Evolutionary conservation across 371 early-diverging fungal species (phyloP).

Genomic region (Lichtheimia ornata): DNA sequence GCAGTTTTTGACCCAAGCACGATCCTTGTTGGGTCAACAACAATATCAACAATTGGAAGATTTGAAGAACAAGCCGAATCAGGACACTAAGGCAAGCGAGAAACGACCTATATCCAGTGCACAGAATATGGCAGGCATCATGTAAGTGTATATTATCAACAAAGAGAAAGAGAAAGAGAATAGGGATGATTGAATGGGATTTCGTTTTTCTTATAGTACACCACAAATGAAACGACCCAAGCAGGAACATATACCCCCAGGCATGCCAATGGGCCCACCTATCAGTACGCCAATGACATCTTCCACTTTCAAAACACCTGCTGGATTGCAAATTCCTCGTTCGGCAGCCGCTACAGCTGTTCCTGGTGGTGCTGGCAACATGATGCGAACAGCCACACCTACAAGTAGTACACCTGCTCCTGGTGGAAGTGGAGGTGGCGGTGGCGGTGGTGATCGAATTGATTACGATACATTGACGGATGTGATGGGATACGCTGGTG

Average conservation of each 20-base stretch:
- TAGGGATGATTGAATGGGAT: background rate
- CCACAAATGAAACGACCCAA: conserved; percentile 35
- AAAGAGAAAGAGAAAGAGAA: background rate
- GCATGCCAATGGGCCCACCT: conserved; percentile 31
- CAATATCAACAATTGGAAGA: conserved; percentile 48
- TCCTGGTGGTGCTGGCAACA: conserved; percentile 2
- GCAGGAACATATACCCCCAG: conserved; percentile 23
- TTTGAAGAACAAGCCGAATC: conserved; percentile 35
- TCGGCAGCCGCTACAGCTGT: conserved; percentile 14
- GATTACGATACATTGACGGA: conserved; percentile 74
- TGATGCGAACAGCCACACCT: conserved; percentile 3
- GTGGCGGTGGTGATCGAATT: conserved; percentile 31
- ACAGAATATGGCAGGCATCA: conserved; percentile 35
- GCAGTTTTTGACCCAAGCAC: conserved; percentile 41
- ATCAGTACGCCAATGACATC: conserved; percentile 15
- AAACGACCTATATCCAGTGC: conserved; percentile 27
- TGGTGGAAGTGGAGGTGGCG: background rate
- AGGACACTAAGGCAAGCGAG: conserved; percentile 8
- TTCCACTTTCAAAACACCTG: conserved; percentile 38
- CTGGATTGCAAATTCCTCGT: conserved; percentile 32
- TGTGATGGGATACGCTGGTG: conserved; percentile 87
- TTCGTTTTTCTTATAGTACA: conserved; percentile 9
- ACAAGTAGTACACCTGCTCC: conserved; percentile 12
- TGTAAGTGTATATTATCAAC: conserved; percentile 19
- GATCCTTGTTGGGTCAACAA: conserved; percentile 37